Conservation (phyloP, 305 asterid species). For the Fraxinus latifolia region DNA sequence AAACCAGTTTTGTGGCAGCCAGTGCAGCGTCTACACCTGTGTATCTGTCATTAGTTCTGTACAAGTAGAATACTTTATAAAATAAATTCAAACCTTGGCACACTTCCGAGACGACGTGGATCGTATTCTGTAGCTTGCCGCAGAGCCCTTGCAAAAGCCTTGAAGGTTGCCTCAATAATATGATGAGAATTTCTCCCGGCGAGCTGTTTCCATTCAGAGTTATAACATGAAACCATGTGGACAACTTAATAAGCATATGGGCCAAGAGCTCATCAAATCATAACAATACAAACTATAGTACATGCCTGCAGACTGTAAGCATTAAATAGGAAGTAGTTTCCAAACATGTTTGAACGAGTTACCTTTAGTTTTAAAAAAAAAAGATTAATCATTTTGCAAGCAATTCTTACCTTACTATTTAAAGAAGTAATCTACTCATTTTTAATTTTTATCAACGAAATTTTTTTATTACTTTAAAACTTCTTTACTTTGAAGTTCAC, state of each 20-base stretch:
- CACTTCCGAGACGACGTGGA: slow-evolving; percentile 71
- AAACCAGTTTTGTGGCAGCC: too few relatives aligned
- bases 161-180: slow-evolving; percentile 95
- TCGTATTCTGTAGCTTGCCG: slow-evolving; percentile 88
- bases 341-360: background rate
- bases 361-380: background rate
- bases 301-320: background rate
- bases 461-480: background rate
- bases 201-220: slow-evolving; percentile 45
- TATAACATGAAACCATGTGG: background rate
- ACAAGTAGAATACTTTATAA: too few relatives aligned
- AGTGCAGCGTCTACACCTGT: too few relatives aligned
- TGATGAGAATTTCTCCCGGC: slow-evolving; percentile 93
- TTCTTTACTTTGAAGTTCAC: background rate
- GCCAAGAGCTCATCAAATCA: background rate
- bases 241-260: background rate
- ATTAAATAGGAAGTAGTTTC: background rate
- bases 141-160: slow-evolving; percentile 97
- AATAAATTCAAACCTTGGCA: slow-evolving; percentile 56
- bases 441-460: background rate
- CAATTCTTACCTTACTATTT: background rate
- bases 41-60: too few relatives aligned
- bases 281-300: background rate
- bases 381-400: background rate
- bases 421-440: background rate